Conservation (phyloP, 352 stramenopile species). For the Globisporangium spinosum region DNA sequence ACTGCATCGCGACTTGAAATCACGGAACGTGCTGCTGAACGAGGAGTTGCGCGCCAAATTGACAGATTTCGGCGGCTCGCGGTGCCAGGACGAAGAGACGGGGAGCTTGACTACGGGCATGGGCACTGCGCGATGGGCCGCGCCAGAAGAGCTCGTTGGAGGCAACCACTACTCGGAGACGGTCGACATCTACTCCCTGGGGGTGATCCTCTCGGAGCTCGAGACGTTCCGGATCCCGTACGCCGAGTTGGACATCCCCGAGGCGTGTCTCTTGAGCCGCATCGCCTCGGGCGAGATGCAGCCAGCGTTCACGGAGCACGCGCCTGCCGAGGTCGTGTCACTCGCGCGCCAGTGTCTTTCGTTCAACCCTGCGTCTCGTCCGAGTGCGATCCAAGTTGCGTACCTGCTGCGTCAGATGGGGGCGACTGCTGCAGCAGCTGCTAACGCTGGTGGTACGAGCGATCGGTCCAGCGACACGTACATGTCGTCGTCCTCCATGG, state of each 20-base stretch:
- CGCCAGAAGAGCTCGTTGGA: slow-evolving; percentile 59
- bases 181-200: slow-evolving; percentile 59
- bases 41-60: slow-evolving; percentile 35
- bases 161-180: slow-evolving; percentile 47
- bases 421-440: not conserved
- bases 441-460: not conserved
- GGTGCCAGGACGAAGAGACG: slow-evolving; percentile 27
- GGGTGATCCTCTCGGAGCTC: slow-evolving; percentile 54
- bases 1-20: slow-evolving; percentile 22
- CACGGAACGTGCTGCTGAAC: slow-evolving; percentile 27
- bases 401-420: slow-evolving; percentile 32
- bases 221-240: slow-evolving; percentile 52
- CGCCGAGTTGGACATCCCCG: slow-evolving; percentile 28
- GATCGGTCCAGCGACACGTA: slow-evolving; percentile 4
- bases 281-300: slow-evolving; percentile 28
- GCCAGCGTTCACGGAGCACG: slow-evolving; percentile 23
- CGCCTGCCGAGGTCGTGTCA: slow-evolving; percentile 25
- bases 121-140: slow-evolving; percentile 62
- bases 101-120: slow-evolving; percentile 34
- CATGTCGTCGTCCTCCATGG: slow-evolving; percentile 6
- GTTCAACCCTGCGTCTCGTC: slow-evolving; percentile 26
- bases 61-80: slow-evolving; percentile 46
- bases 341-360: slow-evolving; percentile 39
- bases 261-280: slow-evolving; percentile 39
- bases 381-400: slow-evolving; percentile 34